Conservation (phyloP, 768 basidiomycete genomes). For the Thelephora aurantiotincta region DNA sequence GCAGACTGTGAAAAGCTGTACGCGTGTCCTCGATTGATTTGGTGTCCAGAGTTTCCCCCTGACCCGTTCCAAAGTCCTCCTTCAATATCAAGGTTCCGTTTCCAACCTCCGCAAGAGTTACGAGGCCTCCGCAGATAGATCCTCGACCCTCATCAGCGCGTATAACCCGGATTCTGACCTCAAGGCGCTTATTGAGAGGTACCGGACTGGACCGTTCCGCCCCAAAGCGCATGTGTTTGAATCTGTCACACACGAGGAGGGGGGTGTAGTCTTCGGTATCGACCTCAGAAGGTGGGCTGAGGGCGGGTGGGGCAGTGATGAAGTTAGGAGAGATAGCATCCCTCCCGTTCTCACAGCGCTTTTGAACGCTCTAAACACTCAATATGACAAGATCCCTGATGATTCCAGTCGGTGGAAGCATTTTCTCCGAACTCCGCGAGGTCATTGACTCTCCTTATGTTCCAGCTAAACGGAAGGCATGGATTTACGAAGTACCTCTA, state of each 20-base stretch:
- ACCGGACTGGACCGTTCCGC: constrained; percentile 87
- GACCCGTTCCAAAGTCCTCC: constrained; percentile 35
- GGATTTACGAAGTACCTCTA: constrained; percentile 93
- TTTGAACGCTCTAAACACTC: constrained; percentile 44
- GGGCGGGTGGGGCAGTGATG: constrained; percentile 31
- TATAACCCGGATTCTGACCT: constrained; percentile 85
- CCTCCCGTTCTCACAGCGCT: constrained; percentile 66
- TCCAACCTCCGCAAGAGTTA: constrained; percentile 56
- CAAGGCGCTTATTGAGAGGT: constrained; percentile 78
- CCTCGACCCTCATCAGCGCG: constrained; percentile 62
- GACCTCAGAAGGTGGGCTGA: constrained; percentile 89
- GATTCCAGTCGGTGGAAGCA: constrained; percentile 41
- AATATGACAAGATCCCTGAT: constrained; percentile 43
- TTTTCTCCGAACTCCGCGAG: no score
- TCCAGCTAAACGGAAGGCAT: constrained; percentile 72
- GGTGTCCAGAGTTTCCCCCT: neutral
- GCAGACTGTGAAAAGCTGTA: constrained; percentile 73
- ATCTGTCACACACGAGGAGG: constrained; percentile 67
- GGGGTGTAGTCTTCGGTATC: constrained; percentile 82
- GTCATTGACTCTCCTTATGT: neutral
- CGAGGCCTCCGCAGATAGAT: constrained; percentile 50
- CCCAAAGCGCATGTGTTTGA: constrained; percentile 81
- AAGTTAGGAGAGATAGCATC: constrained; percentile 43
- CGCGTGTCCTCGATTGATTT: constrained; percentile 6
- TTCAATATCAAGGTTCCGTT: constrained; percentile 78